phyloP scores from a whole-genome alignment of 2,329 filamentous ascomycete genomes.

The Cercospora citrullina region DNA sequence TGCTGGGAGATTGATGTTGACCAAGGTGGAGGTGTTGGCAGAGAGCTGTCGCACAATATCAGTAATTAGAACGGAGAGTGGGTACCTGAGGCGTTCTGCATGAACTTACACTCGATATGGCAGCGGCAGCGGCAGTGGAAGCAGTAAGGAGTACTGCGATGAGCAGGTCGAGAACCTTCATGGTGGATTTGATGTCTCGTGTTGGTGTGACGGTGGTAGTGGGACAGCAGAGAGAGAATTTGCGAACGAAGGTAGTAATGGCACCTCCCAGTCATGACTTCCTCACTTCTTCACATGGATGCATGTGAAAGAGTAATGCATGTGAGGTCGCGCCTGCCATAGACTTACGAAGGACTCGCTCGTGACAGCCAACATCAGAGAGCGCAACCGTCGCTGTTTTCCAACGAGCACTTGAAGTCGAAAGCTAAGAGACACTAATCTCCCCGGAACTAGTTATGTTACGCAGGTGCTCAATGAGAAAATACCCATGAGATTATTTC shows the following conservation, averaged over 20 bases:
- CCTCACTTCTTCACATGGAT: neutral
- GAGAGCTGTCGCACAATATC: neutral
- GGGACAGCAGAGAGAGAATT: neutral
- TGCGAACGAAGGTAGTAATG: neutral
- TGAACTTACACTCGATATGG: neutral
- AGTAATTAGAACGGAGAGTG: neutral
- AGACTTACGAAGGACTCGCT: neutral
- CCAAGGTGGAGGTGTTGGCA: neutral
- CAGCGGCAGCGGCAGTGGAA: neutral
- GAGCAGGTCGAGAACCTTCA: neutral
- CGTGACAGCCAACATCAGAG: no score
- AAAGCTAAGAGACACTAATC: no score
- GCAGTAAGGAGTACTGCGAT: neutral
- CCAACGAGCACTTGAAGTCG: no score
- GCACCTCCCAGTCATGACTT: neutral
- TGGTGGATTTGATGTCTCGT: neutral
- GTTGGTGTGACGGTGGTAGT: neutral
- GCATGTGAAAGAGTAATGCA: neutral
- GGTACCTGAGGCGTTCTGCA: neutral
- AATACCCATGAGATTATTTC: neutral
- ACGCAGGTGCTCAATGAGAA: neutral
- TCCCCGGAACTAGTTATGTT: neutral
- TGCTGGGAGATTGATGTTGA: neutral
- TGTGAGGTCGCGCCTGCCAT: neutral
- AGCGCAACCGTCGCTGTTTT: no score